These are phyloP conservation scores for Escovopsis sp. DNA, from an alignment of 2,329 filamentous ascomycete genomes.

Conservation along the genomic window DNA sequence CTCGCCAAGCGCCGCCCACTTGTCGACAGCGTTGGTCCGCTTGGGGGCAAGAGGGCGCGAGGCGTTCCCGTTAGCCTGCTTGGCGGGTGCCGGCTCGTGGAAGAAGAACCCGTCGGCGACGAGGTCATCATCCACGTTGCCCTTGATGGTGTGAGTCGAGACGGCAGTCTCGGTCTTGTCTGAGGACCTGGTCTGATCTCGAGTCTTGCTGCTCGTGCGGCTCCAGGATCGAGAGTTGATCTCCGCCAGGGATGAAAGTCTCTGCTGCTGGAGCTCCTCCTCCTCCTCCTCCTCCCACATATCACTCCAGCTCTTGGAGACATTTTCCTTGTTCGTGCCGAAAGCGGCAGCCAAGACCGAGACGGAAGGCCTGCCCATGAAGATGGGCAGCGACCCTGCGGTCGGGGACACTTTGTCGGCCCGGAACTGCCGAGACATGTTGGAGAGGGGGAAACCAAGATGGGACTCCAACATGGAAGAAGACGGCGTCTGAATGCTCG, in stretches of 20 bases:
- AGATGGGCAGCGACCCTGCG: conserved; percentile 62
- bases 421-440: conserved; percentile 30
- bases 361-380: conserved; percentile 59
- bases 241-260: conserved; percentile 34
- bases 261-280: conserved; percentile 46
- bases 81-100: conserved; percentile 41
- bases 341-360: conserved; percentile 68
- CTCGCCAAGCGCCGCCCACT: conserved; percentile 81
- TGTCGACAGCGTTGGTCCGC: conserved; percentile 50
- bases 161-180: conserved; percentile 9
- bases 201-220: conserved; percentile 48
- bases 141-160: conserved; percentile 21
- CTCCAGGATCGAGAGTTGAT: conserved; percentile 68
- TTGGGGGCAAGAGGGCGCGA: conserved; percentile 51
- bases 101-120: conserved; percentile 60
- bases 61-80: conserved; percentile 21
- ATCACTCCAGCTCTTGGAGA: conserved; percentile 99
- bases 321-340: conserved; percentile 58
- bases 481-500: conserved; percentile 62
- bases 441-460: conserved; percentile 66
- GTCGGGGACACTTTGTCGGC: conserved; percentile 37
- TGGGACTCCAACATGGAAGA: conserved; percentile 75
- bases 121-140: conserved; percentile 47
- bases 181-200: conserved; percentile 12
- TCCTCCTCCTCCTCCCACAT: conserved; percentile 78